Conservation (phyloP, 345 rosid species). For the Lepidium sativum region DNA sequence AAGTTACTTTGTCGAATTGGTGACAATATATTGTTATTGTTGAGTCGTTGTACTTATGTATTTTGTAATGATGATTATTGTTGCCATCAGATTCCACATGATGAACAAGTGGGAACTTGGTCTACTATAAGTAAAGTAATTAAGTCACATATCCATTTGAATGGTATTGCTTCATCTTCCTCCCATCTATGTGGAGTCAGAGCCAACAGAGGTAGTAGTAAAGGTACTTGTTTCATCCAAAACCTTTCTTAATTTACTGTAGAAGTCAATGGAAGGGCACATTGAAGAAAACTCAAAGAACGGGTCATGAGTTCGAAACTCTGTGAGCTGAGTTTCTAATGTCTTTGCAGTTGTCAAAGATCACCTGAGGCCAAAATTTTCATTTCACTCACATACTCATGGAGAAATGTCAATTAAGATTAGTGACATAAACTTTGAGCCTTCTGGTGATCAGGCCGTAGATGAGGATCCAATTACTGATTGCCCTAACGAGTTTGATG, state of each 20-base stretch:
- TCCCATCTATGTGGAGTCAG: slow-evolving; percentile 28
- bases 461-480: slow-evolving; percentile 25
- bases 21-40: not conserved
- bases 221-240: slow-evolving; percentile 30
- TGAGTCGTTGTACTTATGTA: not conserved
- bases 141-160: slow-evolving; percentile 24
- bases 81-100: slow-evolving; percentile 20
- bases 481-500: slow-evolving; percentile 17
- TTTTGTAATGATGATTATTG: slow-evolving; percentile 5
- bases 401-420: slow-evolving; percentile 30
- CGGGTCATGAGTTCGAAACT: not conserved
- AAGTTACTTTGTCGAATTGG: slow-evolving; percentile 11
- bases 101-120: slow-evolving; percentile 24
- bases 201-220: slow-evolving; percentile 30
- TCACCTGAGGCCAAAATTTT: slow-evolving; percentile 47
- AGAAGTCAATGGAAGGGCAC: not conserved
- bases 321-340: not conserved
- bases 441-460: slow-evolving; percentile 10
- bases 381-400: slow-evolving; percentile 33
- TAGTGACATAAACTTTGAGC: slow-evolving; percentile 26
- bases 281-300: not conserved
- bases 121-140: slow-evolving; percentile 32
- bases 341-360: slow-evolving; percentile 25
- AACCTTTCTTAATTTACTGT: not conserved
- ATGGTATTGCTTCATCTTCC: slow-evolving; percentile 31